Conservation (phyloP, 73 alveolate species). For the Effrenium voratum region DNA sequence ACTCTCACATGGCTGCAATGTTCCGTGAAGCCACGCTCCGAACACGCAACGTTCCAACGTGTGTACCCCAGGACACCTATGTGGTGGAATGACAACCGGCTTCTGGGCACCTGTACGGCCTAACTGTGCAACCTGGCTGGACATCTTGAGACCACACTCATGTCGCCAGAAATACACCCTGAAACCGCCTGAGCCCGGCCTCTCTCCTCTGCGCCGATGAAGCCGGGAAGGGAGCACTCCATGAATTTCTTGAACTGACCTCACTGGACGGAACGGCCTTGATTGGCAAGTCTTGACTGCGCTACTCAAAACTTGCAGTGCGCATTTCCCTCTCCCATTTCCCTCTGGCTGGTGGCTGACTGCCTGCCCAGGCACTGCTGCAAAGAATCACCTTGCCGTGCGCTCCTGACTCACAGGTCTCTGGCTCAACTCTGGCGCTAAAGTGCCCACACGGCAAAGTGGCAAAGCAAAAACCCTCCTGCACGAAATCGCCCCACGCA, state of each 20-base stretch:
- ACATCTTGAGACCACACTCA: too few species aligned
- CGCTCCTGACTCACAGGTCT: not conserved
- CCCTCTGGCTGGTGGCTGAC: not conserved
- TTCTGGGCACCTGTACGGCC: too few species aligned
- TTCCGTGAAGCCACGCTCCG: too few species aligned
- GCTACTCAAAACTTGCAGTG: not conserved
- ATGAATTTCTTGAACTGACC: constrained; percentile 43
- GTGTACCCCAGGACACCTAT: too few species aligned
- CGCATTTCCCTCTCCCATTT: not conserved
- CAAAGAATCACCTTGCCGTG: constrained; percentile 8
- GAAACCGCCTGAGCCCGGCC: too few species aligned
- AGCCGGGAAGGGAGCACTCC: constrained; percentile 48
- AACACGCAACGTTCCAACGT: too few species aligned
- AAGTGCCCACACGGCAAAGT: not conserved
- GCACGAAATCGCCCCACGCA: constrained; percentile 69
- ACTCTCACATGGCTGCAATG: too few species aligned
- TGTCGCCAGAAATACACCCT: too few species aligned
- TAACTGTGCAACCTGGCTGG: too few species aligned
- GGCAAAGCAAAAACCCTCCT: not conserved
- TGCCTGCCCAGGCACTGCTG: not conserved
- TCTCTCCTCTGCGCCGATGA: too few species aligned
- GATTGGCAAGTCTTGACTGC: not conserved
- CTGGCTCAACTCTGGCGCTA: not conserved
- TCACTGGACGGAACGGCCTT: not conserved
- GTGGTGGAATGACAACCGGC: too few species aligned